Evolutionary conservation across 495 filamentous ascomycete species (phyloP).

Genomic region (Neurospora sp.): DNA sequence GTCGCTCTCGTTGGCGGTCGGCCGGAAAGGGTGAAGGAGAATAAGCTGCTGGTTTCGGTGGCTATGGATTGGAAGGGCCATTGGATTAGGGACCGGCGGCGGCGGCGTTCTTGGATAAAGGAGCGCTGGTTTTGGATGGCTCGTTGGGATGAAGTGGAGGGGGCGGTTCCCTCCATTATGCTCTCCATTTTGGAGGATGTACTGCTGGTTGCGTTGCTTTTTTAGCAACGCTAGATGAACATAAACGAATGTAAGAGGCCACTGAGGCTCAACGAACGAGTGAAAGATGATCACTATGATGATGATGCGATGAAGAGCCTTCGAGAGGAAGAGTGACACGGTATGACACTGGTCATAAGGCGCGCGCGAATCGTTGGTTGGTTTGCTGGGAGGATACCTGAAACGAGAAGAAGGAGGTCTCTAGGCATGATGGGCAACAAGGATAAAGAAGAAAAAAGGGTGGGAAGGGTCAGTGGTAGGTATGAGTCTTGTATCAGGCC

Average conservation of each 20-base stretch:
- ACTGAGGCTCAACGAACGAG: not conserved
- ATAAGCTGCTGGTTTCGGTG: constrained; percentile 11
- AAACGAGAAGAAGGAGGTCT: not conserved
- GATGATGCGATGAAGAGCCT: not conserved
- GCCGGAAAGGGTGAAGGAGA: not conserved
- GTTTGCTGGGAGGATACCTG: not conserved
- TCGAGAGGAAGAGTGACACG: not conserved
- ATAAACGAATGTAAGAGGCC: not conserved
- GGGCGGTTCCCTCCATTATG: not conserved
- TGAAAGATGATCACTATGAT: not conserved
- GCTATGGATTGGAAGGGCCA: constrained; percentile 28
- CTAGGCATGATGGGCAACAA: not conserved
- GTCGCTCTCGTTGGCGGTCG: not conserved
- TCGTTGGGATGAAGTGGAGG: not conserved
- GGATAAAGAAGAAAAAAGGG: not conserved
- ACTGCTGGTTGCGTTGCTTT: not conserved
- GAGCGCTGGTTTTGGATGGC: not conserved
- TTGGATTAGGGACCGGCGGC: constrained; percentile 2
- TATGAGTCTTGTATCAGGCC: not conserved
- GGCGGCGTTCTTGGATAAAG: not conserved
- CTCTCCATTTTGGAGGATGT: not conserved
- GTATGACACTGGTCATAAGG: not conserved
- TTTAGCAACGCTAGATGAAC: not conserved
- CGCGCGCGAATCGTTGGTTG: not conserved
- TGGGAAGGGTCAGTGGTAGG: not conserved